phyloP scores from a whole-genome alignment of 345 rosid species.

The Euphorbia lathyris region DNA sequence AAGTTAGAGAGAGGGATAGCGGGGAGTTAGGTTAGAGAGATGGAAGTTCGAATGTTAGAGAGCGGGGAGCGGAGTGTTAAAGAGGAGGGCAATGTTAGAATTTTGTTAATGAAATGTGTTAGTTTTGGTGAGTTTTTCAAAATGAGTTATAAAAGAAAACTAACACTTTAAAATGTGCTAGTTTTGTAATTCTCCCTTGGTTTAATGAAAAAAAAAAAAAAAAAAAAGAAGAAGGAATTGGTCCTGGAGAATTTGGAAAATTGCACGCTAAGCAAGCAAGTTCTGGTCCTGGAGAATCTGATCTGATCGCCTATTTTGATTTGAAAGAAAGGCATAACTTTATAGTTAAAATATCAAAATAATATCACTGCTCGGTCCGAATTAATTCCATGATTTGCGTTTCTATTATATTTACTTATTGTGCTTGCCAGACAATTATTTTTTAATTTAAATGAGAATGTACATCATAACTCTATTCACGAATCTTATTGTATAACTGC shows the following conservation, averaged over 20 bases:
- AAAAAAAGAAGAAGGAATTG: no score
- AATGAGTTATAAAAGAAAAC: no score
- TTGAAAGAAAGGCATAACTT: background rate
- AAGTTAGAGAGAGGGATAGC: no score
- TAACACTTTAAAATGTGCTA: no score
- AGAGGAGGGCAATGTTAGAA: no score
- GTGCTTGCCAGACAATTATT: slow-evolving; percentile 3
- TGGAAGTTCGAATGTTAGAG: no score
- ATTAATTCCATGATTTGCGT: background rate
- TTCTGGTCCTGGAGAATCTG: background rate
- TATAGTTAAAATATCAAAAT: background rate
- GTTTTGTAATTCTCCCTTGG: no score
- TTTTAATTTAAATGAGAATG: background rate
- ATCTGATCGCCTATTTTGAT: background rate
- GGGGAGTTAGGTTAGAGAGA: no score
- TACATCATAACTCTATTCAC: background rate
- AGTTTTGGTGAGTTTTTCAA: no score
- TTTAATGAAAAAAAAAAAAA: no score
- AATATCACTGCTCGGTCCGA: background rate
- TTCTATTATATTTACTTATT: background rate
- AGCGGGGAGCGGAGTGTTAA: no score
- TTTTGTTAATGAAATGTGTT: no score
- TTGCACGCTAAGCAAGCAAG: slow-evolving; percentile 13
- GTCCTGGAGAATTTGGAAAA: background rate
- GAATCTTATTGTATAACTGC: background rate